Percentiles rank a stretch among this genome's conserved stretches.
Conservation (phyloP, 805 yeast species). For the Monosporozyma servazzii region DNA sequence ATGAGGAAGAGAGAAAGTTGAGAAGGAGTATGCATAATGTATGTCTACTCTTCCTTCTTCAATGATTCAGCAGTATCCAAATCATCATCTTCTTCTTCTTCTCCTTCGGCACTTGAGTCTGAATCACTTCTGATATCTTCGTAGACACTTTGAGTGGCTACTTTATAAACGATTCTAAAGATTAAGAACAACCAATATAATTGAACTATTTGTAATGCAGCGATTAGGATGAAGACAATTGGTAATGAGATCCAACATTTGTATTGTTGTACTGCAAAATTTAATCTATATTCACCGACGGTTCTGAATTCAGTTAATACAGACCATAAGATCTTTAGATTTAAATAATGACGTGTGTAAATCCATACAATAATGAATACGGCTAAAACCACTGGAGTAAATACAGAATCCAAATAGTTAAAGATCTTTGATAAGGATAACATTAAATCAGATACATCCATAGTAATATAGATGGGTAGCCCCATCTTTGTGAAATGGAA, state of each 20-base stretch:
- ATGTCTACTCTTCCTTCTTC: background rate
- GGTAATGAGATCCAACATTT: conserved; percentile 94
- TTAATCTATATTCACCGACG: conserved; percentile 71
- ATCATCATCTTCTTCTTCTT: conserved; percentile 6
- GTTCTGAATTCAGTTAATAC: conserved; percentile 77
- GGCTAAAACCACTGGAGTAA: conserved; percentile 56
- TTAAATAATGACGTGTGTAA: conserved; percentile 81
- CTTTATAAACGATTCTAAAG: conserved; percentile 64
- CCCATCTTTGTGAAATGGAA: conserved; percentile 98
- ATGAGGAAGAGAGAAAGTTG: background rate
- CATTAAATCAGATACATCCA: conserved; percentile 93
- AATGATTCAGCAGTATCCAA: conserved; percentile 11
- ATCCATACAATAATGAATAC: conserved; percentile 72
- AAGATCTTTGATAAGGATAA: conserved; percentile 76
- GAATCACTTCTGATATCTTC: conserved; percentile 84
- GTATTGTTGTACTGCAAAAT: conserved; percentile 87
- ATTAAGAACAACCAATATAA: conserved; percentile 82
- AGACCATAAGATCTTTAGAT: conserved; percentile 73
- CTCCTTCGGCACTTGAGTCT: conserved; percentile 33
- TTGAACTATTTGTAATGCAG: conserved; percentile 79
- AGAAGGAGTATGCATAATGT: background rate
- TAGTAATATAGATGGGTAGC: conserved; percentile 77
- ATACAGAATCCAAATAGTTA: conserved; percentile 66
- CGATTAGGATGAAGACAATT: conserved; percentile 69
- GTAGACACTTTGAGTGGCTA: conserved; percentile 47